Evolutionary conservation across 306 rosid genomes (phyloP), one percentile per base, ranked within the genome.

Genomic region (Lotus japonicus): DNA sequence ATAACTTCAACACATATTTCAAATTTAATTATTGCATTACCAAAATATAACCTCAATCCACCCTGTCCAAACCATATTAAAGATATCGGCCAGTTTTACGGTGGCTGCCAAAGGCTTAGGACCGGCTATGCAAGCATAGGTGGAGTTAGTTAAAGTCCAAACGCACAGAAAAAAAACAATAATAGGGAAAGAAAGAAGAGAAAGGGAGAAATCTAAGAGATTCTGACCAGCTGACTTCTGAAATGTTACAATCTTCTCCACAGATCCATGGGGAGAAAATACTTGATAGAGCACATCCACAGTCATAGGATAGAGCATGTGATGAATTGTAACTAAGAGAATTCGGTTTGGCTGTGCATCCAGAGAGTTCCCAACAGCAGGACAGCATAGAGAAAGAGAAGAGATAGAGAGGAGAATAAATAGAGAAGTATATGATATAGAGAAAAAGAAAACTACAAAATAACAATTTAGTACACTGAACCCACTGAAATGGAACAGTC

Each of bases 181-280:
- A 15, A 72, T 50, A 51, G 58, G 59, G 74, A 75, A 49, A 76
- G 71, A 80, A 80, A 74, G 61, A 58, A 67, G 39, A 72, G 70
- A 80, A 60, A 74, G 71, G 78, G 68, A 82, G 84, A 85, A 82
- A 83, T 82, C 86, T 79, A 77, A 78, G 77, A 77, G 87, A 81
- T 71, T 86, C 97, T 91, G 87, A 91, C 96, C 97, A 83, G 97
- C 96, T 70, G 97, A 91, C 89, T 88, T 91, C 92, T 88, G 96
- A 75, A 91, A 91, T 0, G 96, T 91, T 73, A 91, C 97, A 72
- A 91, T 85, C 88, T 91, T 91, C 84, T 91, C 96, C 77, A 91
- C 96, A 83, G 79, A 80, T 75, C 97, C 96, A 77, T 91, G 96
- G 52, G 96, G 96, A 52, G 79, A 86, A 85, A 91, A 91, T 43